Conservation (phyloP, 73 alveolate species). For the Tetrahymena thermophila region DNA sequence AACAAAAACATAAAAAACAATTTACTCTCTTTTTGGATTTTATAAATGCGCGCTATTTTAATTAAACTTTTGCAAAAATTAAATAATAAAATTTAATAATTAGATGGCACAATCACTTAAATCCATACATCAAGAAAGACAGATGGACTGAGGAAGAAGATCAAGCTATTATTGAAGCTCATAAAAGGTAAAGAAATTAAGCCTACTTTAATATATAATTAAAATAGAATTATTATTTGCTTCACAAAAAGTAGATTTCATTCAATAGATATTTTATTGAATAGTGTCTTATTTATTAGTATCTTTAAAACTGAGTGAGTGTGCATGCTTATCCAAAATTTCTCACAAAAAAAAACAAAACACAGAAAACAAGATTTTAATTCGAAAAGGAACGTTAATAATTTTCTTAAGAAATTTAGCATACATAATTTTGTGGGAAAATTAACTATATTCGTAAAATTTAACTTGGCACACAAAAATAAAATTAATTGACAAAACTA, state of each 20-base stretch:
- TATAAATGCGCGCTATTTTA: background rate
- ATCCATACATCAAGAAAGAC: conserved; percentile 84
- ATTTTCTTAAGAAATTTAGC: background rate
- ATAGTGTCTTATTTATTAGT: background rate
- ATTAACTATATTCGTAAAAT: background rate
- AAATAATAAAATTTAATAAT: background rate
- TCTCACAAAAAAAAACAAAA: background rate
- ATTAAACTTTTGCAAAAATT: background rate
- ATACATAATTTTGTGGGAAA: background rate
- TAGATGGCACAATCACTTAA: conserved; percentile 95
- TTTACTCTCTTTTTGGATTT: background rate
- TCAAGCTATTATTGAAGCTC: conserved; percentile 78
- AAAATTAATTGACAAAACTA: background rate
- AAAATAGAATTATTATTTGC: background rate
- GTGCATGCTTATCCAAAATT: background rate
- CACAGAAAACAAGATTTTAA: background rate
- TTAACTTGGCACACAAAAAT: background rate
- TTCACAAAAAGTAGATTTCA: background rate
- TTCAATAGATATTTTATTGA: background rate
- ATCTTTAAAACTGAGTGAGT: background rate
- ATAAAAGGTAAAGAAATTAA: conserved; percentile 71
- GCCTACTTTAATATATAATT: background rate
- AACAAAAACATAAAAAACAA: background rate
- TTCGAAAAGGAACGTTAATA: background rate
- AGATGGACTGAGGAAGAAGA: conserved; percentile 96